Base-by-base conservation (phyloP, 257 asterid species). In the Gardenia jasminoides region DNA sequence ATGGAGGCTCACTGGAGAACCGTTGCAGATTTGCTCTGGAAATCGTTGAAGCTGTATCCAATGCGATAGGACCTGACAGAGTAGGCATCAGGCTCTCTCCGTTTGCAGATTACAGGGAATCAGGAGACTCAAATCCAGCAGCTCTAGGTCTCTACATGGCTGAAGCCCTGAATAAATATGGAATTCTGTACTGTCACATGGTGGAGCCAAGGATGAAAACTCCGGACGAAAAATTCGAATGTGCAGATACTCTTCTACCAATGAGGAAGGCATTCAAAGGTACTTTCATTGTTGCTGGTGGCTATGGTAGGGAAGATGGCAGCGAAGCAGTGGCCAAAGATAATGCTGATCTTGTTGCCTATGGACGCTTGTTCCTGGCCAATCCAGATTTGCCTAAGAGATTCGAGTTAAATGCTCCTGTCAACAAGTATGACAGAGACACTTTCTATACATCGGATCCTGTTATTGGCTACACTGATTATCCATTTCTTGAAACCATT, bases 401-500 rank as follows among this genome's bases (percentile, higher is more conserved):
- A 75, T 93, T 90, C 22, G 81, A 84, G 82, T 62, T 88, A 33
- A 81, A 88, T 85, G 92, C 92, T 48, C 85, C 92, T 74, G 91
- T 93, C 7, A 93, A 91, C 74, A 66, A 83, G 28, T 91, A 89
- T 58, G 52, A 90, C 48, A 84, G 92, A 86, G 83, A 76, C 3
- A 90, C 96, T 1, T 93, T 91, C 79, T 91, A 91, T 65, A 16
- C 4, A 39, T 46, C 84, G 3, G 90, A 89, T 70, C 89, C 92
- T 52, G 94, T 91, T 72, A 58, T 89, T 19, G 98, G 98, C 6
- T 93, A 93, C 41, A 89, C 94, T 0, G 97, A 91, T 59, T 93
- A 90, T 79, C 90, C 97, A 41, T 91, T 89, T 88, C 92, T 90
- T 72, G 92, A 89, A 61, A 83, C 86, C 59, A 73, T 58, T 20